Conservation (phyloP, 108 stramenopile species). For the Bacterosira constricta region DNA sequence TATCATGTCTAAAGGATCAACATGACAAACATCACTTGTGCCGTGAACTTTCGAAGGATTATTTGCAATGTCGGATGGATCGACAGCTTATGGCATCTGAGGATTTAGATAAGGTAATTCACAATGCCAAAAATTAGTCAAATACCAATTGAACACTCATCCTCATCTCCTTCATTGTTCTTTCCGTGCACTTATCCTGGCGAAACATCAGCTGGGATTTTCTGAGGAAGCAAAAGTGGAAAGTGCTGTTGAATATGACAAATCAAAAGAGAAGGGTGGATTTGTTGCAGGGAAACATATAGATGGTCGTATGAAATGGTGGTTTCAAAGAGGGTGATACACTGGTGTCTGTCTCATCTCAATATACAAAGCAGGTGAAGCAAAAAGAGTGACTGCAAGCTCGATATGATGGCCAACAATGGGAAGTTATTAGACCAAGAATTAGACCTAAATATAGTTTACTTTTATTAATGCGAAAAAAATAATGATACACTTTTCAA, state of each 20-base stretch:
- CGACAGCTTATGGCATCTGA: constrained; percentile 79
- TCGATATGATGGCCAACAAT: background rate
- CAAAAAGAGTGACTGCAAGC: no score
- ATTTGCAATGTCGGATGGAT: constrained; percentile 92
- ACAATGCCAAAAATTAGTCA: no score
- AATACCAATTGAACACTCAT: no score
- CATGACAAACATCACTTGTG: constrained; percentile 85
- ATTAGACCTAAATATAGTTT: background rate
- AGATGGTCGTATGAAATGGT: constrained; percentile 69
- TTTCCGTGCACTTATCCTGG: background rate
- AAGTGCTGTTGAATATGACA: constrained; percentile 78
- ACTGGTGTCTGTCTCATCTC: no score
- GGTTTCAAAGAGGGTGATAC: constrained; percentile 60
- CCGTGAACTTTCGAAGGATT: constrained; percentile 73
- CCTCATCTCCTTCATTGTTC: background rate
- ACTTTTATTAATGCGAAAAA: background rate
- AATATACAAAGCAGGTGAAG: no score
- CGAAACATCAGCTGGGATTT: constrained; percentile 60
- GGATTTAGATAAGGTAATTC: constrained; percentile 78
- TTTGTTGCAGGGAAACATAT: constrained; percentile 89
- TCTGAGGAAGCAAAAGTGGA: constrained; percentile 64
- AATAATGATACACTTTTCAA: background rate
- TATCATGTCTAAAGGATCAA: constrained; percentile 79
- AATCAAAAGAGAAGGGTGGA: constrained; percentile 83
- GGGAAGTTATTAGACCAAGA: background rate